phyloP scores from a whole-genome alignment of 345 rosid species.

The Lepidium didymum region DNA sequence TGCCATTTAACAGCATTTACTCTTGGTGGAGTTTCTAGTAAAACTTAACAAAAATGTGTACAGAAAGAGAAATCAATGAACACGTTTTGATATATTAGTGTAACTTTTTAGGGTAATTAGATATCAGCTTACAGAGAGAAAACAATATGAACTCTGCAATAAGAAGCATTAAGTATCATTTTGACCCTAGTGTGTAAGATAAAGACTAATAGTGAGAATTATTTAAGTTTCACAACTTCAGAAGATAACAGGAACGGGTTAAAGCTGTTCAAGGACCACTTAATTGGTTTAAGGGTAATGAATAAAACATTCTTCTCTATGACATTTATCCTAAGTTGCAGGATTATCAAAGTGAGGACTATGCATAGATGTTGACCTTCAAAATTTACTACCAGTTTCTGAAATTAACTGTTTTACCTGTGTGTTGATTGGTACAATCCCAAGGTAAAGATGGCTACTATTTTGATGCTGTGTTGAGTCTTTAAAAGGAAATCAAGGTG shows the following conservation, averaged over 20 bases:
- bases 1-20: conserved; percentile 35
- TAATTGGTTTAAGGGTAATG: not conserved
- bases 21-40: conserved; percentile 16
- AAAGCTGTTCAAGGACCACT: not conserved
- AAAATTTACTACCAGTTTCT: not conserved
- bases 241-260: not conserved
- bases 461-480: conserved; percentile 7
- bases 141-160: not conserved
- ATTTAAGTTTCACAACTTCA: not conserved
- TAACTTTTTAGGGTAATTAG: conserved; percentile 21
- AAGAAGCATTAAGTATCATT: conserved; percentile 13
- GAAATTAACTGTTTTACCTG: conserved; percentile 2
- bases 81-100: not conserved
- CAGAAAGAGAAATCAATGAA: not conserved
- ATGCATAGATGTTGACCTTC: conserved; percentile 22
- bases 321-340: not conserved
- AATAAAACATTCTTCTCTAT: conserved; percentile 1
- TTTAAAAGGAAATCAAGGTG: conserved; percentile 25
- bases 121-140: not conserved
- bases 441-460: conserved; percentile 3
- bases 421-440: not conserved
- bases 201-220: not conserved
- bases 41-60: conserved; percentile 19
- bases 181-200: not conserved
- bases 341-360: conserved; percentile 5